Base-by-base conservation (phyloP, 768 basidiomycete species). In the Ramaria sp. region DNA sequence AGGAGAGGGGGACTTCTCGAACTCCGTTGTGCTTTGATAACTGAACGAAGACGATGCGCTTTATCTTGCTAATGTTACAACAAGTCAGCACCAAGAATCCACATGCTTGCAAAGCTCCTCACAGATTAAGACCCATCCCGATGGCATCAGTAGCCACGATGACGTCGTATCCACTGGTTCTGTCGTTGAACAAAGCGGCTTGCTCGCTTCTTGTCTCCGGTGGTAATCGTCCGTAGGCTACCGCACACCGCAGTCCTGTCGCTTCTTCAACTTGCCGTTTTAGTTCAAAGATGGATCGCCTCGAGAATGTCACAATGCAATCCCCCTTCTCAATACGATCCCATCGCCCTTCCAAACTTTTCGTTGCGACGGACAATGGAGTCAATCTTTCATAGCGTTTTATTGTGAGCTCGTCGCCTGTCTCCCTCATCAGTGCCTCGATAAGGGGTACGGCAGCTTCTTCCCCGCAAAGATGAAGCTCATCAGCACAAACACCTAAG, bases 61-160 rank as follows among this genome's bases (percentile, higher is more conserved):
- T 84, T 69, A 98, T 97, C 75, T 91, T 93, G 34, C 94, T 98
- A 62, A 3, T 42, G n/a, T 38, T 37, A 57, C 32, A 39, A 22
- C 45, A 27, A 44, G 37, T 57, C 30, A 56, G 50, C 7, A 5
- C 41, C 47, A 8, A 24, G 12, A 13, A 22, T 42, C 10, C 45
- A 8, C 36, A 52, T 52, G n/a, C 38, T 13, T 18, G 36, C 20
- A 47, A 37, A 18, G 44, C 18, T 3, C 71, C 87, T 42, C 66
- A 97, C 96, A 99, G 69, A 64, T 99, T 98, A 20, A 99, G 75
- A 0, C 96, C 96, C 92, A 99, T 94, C 1, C 96, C 93, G 48
- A 97, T 84, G 0, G 93, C 92, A 63, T 99, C 96, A 61, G 88
- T 93, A 1, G 90, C 95, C 16, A 98, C 80, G 39, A 99, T 75